These are phyloP conservation scores for Elsinoe fawcettii DNA, from an alignment of 2,329 filamentous ascomycete species.

Conservation along the genomic window DNA sequence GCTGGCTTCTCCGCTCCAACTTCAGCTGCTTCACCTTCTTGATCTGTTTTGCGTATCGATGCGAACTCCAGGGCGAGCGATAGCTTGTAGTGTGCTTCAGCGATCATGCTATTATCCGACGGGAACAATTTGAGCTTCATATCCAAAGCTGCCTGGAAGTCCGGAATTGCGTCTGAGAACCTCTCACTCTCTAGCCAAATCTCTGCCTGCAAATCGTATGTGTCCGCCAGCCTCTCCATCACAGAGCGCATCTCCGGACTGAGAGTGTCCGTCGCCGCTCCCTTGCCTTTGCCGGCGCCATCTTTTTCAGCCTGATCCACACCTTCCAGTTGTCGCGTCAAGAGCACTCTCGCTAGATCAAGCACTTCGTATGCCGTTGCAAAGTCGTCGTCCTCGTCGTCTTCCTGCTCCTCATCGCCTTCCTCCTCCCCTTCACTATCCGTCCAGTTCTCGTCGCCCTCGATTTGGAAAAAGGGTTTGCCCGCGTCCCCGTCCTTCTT, in stretches of 20 bases:
- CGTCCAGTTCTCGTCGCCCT: conserved; percentile 88
- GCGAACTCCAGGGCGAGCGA: conserved; percentile 92
- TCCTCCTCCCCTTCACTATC: conserved; percentile 61
- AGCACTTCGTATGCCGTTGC: conserved; percentile 57
- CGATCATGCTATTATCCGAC: conserved; percentile 73
- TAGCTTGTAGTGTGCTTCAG: conserved; percentile 94
- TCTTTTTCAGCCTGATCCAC: conserved; percentile 33
- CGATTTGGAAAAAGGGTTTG: conserved; percentile 84
- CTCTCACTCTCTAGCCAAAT: conserved; percentile 96
- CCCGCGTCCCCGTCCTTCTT: conserved; percentile 41
- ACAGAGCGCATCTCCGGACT: conserved; percentile 47
- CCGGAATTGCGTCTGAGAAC: conserved; percentile 79
- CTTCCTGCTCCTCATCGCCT: conserved; percentile 39
- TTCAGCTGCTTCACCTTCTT: conserved; percentile 38
- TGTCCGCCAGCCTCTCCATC: conserved; percentile 84
- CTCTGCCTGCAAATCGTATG: conserved; percentile 86
- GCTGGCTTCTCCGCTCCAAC: conserved; percentile 33
- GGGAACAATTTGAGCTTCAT: conserved; percentile 74
- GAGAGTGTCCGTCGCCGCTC: conserved; percentile 28
- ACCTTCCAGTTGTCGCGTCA: conserved; percentile 48
- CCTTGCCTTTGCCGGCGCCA: conserved; percentile 43
- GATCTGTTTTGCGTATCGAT: conserved; percentile 60
- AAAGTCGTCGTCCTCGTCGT: conserved; percentile 57
- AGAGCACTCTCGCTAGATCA: conserved; percentile 54
- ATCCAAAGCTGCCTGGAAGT: conserved; percentile 68